These are phyloP conservation scores for Pythium aristosporum DNA, from an alignment of 352 stramenopile species.

Conservation along the genomic window DNA sequence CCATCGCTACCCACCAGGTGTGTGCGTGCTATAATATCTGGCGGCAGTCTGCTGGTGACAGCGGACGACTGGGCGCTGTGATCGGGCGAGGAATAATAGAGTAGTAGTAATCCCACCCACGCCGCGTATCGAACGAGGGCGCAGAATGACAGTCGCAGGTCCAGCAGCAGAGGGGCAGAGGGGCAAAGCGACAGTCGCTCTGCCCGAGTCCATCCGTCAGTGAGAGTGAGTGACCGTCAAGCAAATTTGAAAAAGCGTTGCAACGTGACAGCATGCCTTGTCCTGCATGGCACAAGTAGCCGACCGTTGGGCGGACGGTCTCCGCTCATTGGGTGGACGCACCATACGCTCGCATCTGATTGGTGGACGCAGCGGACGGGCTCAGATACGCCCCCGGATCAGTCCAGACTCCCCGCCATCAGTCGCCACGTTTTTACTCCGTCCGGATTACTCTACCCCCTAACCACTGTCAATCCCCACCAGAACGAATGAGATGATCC, in stretches of 20 bases:
- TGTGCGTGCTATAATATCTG: too few relatives aligned
- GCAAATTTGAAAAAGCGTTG: neutral
- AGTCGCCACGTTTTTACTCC: neutral
- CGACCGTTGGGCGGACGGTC: neutral
- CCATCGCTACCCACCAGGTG: neutral
- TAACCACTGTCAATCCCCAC: neutral
- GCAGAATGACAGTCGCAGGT: too few relatives aligned
- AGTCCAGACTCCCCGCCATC: neutral
- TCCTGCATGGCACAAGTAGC: neutral
- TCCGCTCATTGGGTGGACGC: slow-evolving; percentile 1
- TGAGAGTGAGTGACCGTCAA: neutral
- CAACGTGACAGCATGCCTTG: slow-evolving; percentile 1
- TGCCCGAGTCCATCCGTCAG: neutral
- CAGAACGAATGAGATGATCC: neutral
- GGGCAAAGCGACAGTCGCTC: too few relatives aligned
- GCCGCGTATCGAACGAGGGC: neutral
- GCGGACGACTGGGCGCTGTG: too few relatives aligned
- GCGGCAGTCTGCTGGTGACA: too few relatives aligned
- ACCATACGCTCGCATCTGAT: neutral
- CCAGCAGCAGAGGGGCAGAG: too few relatives aligned
- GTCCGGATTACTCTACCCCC: neutral
- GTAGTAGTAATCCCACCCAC: neutral
- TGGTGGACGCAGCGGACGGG: slow-evolving; percentile 3
- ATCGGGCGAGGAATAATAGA: neutral
- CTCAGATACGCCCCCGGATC: neutral